These are phyloP conservation scores for Globisporangium emineosum DNA, from an alignment of 352 stramenopile genomes.

Conservation along the genomic window DNA sequence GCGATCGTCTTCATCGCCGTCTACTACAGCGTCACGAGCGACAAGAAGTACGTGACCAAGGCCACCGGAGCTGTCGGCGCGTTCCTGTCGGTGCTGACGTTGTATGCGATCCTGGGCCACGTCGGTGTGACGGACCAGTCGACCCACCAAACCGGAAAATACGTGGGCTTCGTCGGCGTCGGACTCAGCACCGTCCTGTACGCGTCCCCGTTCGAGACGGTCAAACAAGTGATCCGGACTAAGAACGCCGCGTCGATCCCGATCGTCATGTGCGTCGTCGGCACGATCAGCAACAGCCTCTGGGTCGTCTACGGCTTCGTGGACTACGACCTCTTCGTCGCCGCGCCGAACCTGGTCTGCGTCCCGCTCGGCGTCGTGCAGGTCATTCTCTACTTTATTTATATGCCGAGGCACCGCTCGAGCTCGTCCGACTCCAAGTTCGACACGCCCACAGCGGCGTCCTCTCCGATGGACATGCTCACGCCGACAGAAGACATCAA, in stretches of 20 bases:
- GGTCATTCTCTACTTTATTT: constrained; percentile 56
- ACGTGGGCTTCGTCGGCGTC: constrained; percentile 37
- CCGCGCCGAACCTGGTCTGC: constrained; percentile 44
- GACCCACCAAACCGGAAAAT: constrained; percentile 14
- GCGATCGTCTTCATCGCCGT: constrained; percentile 12
- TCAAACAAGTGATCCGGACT: constrained; percentile 45
- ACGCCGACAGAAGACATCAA: too few species aligned
- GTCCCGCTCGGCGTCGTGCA: constrained; percentile 39
- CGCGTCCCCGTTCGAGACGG: constrained; percentile 47
- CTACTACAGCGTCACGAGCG: background rate
- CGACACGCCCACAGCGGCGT: too few species aligned
- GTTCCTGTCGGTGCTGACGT: background rate
- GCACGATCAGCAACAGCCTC: constrained; percentile 48
- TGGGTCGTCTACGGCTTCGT: constrained; percentile 52
- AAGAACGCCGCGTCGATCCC: constrained; percentile 55
- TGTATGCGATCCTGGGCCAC: constrained; percentile 3
- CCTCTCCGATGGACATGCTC: too few species aligned
- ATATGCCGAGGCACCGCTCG: constrained; percentile 7
- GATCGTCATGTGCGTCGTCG: constrained; percentile 45
- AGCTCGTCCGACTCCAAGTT: background rate
- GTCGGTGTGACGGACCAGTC: constrained; percentile 5
- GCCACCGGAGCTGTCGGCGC: background rate
- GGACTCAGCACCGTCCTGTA: constrained; percentile 51
- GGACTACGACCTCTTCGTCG: constrained; percentile 39
- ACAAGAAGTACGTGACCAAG: constrained; percentile 2